Percentiles rank a stretch among this genome's conserved stretches.
These are phyloP conservation scores for Amanita muscaria DNA, from an alignment of 768 basidiomycete genomes.

Conservation along the genomic window DNA sequence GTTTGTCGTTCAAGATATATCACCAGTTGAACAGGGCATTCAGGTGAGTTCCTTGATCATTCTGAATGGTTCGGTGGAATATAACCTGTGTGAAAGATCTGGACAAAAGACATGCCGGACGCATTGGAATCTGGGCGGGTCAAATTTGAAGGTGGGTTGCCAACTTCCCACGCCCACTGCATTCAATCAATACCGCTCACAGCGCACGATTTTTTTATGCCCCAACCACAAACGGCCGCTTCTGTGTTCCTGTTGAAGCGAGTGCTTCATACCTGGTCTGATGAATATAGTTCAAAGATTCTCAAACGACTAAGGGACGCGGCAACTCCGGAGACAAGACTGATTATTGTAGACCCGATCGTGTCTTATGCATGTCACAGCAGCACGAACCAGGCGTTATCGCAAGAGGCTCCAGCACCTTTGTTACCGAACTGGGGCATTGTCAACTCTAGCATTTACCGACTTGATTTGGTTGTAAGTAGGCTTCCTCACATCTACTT, in stretches of 20 bases:
- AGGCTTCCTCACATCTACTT: too few species aligned
- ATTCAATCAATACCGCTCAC: background rate
- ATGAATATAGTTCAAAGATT: slow-evolving; percentile 21
- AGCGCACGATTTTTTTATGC: slow-evolving; percentile 29
- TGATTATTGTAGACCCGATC: slow-evolving; percentile 28
- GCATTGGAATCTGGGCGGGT: slow-evolving; percentile 13
- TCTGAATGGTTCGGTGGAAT: too few species aligned
- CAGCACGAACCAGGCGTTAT: slow-evolving; percentile 13
- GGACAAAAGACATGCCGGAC: slow-evolving; percentile 11
- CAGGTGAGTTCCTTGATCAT: background rate
- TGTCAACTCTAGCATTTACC: slow-evolving; percentile 26
- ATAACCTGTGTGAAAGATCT: too few species aligned
- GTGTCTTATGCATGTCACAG: slow-evolving; percentile 19
- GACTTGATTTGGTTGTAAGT: slow-evolving; percentile 28
- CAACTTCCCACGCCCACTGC: background rate
- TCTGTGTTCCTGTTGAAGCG: slow-evolving; percentile 27
- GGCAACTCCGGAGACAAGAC: slow-evolving; percentile 22
- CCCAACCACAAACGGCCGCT: slow-evolving; percentile 27
- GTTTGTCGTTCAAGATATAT: slow-evolving; percentile 19
- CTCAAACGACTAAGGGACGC: slow-evolving; percentile 25
- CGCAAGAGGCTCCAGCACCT: slow-evolving; percentile 23
- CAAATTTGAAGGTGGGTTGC: slow-evolving; percentile 13
- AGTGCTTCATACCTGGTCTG: slow-evolving; percentile 33
- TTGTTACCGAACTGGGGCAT: slow-evolving; percentile 32
- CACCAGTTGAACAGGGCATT: slow-evolving; percentile 13